A percentile compares a stretch with the other conserved stretches of the same genome.
Evolutionary conservation across 108 stramenopile species (phyloP).

Genomic region (Nitzschia sp.): DNA sequence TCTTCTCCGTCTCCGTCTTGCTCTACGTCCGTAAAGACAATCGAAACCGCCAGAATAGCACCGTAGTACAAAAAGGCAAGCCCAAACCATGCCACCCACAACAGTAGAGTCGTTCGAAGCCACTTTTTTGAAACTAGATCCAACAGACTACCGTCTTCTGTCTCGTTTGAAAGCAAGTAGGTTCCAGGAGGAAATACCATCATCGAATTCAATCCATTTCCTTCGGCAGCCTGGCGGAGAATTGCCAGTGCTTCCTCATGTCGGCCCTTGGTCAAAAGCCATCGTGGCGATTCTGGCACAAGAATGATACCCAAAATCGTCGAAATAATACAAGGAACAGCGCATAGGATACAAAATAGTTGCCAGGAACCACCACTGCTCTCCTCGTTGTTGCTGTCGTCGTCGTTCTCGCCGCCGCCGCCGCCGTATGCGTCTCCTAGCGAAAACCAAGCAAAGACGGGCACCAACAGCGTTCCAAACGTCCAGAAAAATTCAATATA

Average conservation of each 20-base stretch:
- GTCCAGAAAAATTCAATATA: constrained; percentile 76
- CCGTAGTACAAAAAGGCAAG: constrained; percentile 60
- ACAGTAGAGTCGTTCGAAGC: constrained; percentile 44
- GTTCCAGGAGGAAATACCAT: constrained; percentile 37
- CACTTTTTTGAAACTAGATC: constrained; percentile 49
- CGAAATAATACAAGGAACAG: constrained; percentile 59
- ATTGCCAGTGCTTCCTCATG: constrained; percentile 55
- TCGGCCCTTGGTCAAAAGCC: constrained; percentile 55
- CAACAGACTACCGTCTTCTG: constrained; percentile 13
- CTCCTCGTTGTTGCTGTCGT: constrained; percentile 6
- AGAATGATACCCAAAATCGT: constrained; percentile 37
- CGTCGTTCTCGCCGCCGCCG: background rate
- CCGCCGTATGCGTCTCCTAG: no score
- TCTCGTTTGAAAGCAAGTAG: constrained; percentile 24
- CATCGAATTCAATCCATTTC: constrained; percentile 50
- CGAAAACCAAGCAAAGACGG: constrained; percentile 57
- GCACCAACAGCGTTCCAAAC: constrained; percentile 54
- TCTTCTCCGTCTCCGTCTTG: constrained; percentile 12
- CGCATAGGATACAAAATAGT: constrained; percentile 52
- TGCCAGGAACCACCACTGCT: constrained; percentile 47
- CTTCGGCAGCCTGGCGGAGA: constrained; percentile 47
- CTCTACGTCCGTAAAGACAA: constrained; percentile 41
- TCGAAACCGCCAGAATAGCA: constrained; percentile 44
- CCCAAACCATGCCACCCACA: constrained; percentile 33
- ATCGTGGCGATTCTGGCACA: constrained; percentile 73